phyloP scores from a whole-genome alignment of 352 stramenopile species.

The Phytophthora pisi region DNA sequence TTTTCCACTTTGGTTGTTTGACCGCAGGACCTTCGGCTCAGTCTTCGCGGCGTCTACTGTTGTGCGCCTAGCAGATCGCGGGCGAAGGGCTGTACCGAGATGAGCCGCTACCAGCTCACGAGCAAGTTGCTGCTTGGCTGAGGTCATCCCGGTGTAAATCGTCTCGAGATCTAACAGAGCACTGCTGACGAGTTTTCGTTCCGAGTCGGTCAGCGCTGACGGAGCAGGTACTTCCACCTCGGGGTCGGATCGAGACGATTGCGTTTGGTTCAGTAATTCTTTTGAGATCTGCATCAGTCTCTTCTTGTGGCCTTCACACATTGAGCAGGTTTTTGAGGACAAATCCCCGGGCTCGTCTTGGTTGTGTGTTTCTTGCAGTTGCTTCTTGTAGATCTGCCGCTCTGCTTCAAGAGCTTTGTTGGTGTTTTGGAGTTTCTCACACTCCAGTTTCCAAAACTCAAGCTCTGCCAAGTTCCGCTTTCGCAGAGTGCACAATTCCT shows the following conservation, averaged over 20 bases:
- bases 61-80: background rate
- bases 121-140: slow-evolving; percentile 40
- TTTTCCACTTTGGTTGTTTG: slow-evolving; percentile 9
- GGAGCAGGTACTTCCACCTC: slow-evolving; percentile 19
- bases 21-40: background rate
- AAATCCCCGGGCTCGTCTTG: slow-evolving; percentile 5
- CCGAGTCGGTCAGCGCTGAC: slow-evolving; percentile 37
- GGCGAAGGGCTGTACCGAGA: slow-evolving; percentile 11
- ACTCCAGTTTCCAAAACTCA: slow-evolving; percentile 73
- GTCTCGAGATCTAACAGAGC: slow-evolving; percentile 59
- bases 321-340: slow-evolving; percentile 26
- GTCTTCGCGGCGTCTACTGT: slow-evolving; percentile 1
- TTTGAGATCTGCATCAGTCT: slow-evolving; percentile 55
- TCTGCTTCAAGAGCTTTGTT: slow-evolving; percentile 48
- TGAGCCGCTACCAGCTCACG: slow-evolving; percentile 35
- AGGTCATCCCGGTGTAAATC: slow-evolving; percentile 44
- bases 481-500: slow-evolving; percentile 68
- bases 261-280: slow-evolving; percentile 32
- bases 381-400: slow-evolving; percentile 36
- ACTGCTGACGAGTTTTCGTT: slow-evolving; percentile 42
- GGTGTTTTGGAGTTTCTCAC: slow-evolving; percentile 64
- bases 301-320: slow-evolving; percentile 67
- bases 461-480: slow-evolving; percentile 65
- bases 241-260: background rate
- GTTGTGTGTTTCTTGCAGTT: slow-evolving; percentile 34